Base-by-base conservation (phyloP, 495 filamentous ascomycete species). In the Clohesyomyces aquaticus region DNA sequence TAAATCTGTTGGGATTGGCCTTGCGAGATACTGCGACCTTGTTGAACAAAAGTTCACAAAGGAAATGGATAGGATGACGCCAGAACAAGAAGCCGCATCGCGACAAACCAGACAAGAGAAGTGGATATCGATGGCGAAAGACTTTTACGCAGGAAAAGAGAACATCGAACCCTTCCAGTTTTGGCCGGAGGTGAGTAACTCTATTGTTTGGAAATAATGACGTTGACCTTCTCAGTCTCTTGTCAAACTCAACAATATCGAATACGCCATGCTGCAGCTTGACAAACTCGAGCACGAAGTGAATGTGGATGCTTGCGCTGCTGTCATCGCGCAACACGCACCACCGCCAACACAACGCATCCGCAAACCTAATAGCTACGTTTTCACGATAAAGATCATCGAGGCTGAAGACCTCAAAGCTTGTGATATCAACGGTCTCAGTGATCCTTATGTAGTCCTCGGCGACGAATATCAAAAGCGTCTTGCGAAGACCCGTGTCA, bases 101-200 rank as follows among this genome's bases (percentile, higher is more conserved):
- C 80, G 81, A 32, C 90, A 91, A 75, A 90, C 91, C 22, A 82
- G 90, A n/a, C 91, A 96, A 73, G 91, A 97, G 71, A 91, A 88
- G 71, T 90, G 90, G 72, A 83, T 97, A 76, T 87, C 94, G 67
- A 83, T 96, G 66, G 95, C 95, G 1, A 96, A 95, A 74, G 93
- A 96, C 71, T 90, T 91, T n/a, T 96, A 91, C 90, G 88, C 84
- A 54, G 90, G 87, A 60, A 94, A 91, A 72, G 92, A 98, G 59
- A 97, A 91, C 72, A 88, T 96, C 21, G 94, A 99, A 69, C 95
- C 95, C 3, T 99, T 97, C 76, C 93, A 98, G 70, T 99, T 99
- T 79, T 91, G 89, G 63, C 89, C 91, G 2, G 89, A 96, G 88
- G 92, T 95, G 77, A 68, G 79, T 73, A 1, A 29, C 28, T 1